These are phyloP conservation scores for Fraxinus greggii DNA, from an alignment of 305 asterid species.

Conservation along the genomic window DNA sequence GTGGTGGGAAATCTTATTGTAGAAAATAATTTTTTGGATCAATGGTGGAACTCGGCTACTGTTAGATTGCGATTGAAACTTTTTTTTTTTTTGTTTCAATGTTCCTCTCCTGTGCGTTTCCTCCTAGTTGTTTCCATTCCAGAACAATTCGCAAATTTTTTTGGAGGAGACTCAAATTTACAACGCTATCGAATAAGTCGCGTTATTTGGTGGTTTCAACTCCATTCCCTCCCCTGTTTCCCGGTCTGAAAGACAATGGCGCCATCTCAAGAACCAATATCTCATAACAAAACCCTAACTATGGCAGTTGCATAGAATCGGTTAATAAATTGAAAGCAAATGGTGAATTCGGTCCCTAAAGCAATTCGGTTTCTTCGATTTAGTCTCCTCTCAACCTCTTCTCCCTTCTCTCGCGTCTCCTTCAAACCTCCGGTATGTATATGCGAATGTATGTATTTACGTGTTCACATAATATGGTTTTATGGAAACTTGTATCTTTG, in stretches of 20 bases:
- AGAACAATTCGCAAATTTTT: not conserved
- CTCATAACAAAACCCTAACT: slow-evolving; percentile 31
- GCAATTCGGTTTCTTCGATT: slow-evolving; percentile 28
- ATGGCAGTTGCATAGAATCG: not conserved
- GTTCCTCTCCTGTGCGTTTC: not conserved
- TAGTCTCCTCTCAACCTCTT: slow-evolving; percentile 22
- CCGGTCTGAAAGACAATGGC: slow-evolving; percentile 21
- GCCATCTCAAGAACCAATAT: slow-evolving; percentile 20
- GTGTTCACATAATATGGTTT: not conserved
- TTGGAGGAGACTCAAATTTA: not conserved
- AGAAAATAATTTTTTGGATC: too few species aligned
- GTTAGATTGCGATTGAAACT: too few species aligned
- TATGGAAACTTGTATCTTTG: not conserved
- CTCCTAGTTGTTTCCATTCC: not conserved
- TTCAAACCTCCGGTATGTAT: slow-evolving; percentile 33
- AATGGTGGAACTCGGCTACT: too few species aligned
- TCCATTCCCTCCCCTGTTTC: not conserved
- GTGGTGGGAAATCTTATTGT: too few species aligned
- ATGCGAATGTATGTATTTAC: not conserved
- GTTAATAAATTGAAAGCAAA: slow-evolving; percentile 1
- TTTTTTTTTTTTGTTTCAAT: not conserved
- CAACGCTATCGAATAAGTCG: not conserved
- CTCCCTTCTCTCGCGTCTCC: slow-evolving; percentile 32
- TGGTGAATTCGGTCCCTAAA: slow-evolving; percentile 36
- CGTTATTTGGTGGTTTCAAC: slow-evolving; percentile 16